Conservation (phyloP, 1,284 basidiomycete species). For the Melampsora americana region DNA sequence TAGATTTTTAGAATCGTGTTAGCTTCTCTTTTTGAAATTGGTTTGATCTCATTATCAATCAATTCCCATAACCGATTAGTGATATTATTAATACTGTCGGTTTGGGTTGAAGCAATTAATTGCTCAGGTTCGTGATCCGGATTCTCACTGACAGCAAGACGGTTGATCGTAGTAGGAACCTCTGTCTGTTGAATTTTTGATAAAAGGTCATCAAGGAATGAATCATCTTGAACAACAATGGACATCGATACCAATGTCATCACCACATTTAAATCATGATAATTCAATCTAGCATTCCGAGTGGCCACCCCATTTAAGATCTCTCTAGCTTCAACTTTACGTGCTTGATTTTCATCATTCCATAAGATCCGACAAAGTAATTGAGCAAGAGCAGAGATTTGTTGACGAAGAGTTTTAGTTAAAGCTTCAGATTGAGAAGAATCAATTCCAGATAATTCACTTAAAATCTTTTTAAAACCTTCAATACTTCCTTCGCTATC, state of each 20-base stretch:
- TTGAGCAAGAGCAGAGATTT: conserved; percentile 22
- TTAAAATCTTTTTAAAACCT: conserved; percentile 66
- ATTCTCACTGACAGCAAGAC: neutral
- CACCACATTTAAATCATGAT: conserved; percentile 3
- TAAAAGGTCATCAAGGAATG: neutral
- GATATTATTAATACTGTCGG: neutral
- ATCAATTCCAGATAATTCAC: conserved; percentile 54
- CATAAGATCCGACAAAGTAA: conserved; percentile 22
- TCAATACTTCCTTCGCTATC: conserved; percentile 66
- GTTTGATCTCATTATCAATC: neutral
- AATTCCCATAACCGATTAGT: conserved; percentile 13
- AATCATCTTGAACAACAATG: neutral
- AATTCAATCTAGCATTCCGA: conserved; percentile 5
- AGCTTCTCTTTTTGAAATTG: conserved; percentile 31
- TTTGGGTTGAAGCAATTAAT: neutral
- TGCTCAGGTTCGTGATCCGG: conserved; percentile 2
- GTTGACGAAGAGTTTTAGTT: conserved; percentile 8
- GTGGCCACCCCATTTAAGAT: conserved; percentile 9
- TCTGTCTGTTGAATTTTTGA: neutral
- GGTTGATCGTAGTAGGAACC: neutral
- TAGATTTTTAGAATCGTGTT: conserved; percentile 35
- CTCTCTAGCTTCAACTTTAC: conserved; percentile 13
- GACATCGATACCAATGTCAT: conserved; percentile 2
- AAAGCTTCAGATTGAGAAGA: conserved; percentile 57
- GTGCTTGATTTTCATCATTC: conserved; percentile 20